Evolutionary conservation across 2,329 filamentous ascomycete species (phyloP).

Genomic region (Thermothelomyces thermophilus): DNA sequence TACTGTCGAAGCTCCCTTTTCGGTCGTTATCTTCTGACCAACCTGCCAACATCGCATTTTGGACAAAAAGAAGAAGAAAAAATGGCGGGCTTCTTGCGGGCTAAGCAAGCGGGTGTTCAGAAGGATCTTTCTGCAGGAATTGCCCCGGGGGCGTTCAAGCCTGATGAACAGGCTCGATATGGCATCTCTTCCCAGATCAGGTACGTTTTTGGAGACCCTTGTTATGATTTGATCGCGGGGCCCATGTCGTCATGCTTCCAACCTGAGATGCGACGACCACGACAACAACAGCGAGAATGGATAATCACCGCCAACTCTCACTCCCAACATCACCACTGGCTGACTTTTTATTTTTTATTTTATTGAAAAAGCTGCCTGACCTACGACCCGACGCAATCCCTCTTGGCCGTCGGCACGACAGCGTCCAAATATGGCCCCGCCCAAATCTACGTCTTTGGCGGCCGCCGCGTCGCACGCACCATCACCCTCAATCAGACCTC

Average conservation of each 20-base stretch:
- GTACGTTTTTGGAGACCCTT: constrained; percentile 33
- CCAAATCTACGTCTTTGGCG: constrained; percentile 83
- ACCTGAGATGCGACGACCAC: neutral
- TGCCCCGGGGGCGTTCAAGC: constrained; percentile 66
- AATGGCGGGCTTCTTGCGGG: constrained; percentile 79
- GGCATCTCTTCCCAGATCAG: constrained; percentile 73
- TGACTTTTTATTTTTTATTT: too few relatives aligned
- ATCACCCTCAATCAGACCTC: constrained; percentile 40
- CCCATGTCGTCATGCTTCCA: neutral
- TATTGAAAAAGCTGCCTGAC: constrained; percentile 58
- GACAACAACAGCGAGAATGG: neutral
- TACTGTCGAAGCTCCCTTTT: neutral
- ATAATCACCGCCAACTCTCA: too few relatives aligned
- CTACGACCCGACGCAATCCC: constrained; percentile 89
- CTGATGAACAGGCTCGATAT: constrained; percentile 77
- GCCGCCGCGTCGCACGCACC: constrained; percentile 71
- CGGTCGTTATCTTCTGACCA: neutral
- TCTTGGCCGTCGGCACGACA: constrained; percentile 85
- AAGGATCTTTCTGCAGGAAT: constrained; percentile 83
- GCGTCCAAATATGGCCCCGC: constrained; percentile 80
- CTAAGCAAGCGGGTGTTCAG: constrained; percentile 89
- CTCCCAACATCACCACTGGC: too few relatives aligned
- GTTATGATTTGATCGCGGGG: neutral
- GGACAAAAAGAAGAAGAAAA: neutral
- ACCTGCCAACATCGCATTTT: neutral